Conservation (phyloP, 192 early-diverging fungal genomes). For the Funneliformis geosporum region DNA sequence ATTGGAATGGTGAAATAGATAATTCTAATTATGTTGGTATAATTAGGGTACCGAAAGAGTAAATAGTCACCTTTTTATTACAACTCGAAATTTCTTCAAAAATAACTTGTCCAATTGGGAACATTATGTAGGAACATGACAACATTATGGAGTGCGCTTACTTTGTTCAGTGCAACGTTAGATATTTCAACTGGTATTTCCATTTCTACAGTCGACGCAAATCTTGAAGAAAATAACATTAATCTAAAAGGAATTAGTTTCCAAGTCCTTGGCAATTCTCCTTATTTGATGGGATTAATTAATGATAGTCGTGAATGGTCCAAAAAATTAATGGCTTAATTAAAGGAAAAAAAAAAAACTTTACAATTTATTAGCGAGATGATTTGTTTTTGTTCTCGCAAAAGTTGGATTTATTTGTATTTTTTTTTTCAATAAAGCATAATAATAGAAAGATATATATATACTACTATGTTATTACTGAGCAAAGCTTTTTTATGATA, state of each 20-base stretch:
- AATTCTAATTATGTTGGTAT: background rate
- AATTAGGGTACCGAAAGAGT: slow-evolving; percentile 13
- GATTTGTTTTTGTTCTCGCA: too few species aligned
- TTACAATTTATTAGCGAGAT: background rate
- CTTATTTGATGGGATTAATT: slow-evolving; percentile 20
- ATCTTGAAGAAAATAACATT: background rate
- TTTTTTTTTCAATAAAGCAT: too few species aligned
- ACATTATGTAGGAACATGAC: background rate
- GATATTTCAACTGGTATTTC: background rate
- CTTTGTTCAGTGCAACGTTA: slow-evolving; percentile 18
- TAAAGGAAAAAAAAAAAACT: too few species aligned
- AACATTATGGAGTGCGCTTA: slow-evolving; percentile 26
- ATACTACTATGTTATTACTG: too few species aligned
- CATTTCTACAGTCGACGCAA: background rate
- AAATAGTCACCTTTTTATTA: background rate
- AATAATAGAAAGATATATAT: too few species aligned
- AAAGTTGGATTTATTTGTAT: too few species aligned
- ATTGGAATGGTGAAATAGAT: slow-evolving; percentile 7
- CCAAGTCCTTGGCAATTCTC: slow-evolving; percentile 4
- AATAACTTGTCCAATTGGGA: background rate
- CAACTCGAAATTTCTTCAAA: background rate
- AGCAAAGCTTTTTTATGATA: background rate
- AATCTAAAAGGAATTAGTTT: slow-evolving; percentile 1
- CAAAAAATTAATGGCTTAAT: slow-evolving; percentile 1
- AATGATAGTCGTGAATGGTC: slow-evolving; percentile 16